phyloP scores from a whole-genome alignment of 2,329 filamentous ascomycete species.

The Zymoseptoria crescenta region DNA sequence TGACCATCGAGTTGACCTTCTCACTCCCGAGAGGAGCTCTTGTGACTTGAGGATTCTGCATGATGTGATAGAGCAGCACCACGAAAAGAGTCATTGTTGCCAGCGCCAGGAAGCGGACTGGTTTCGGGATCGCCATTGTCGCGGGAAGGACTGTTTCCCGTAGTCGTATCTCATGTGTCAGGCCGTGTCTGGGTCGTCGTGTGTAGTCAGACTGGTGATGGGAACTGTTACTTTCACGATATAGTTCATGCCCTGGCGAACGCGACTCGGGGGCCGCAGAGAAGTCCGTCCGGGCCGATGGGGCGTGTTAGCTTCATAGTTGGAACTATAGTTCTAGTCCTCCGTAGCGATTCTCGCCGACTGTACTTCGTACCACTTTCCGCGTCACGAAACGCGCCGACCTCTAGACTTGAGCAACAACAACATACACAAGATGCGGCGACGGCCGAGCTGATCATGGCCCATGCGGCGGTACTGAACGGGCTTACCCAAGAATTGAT shows the following conservation, averaged over 20 bases:
- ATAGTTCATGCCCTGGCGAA: background rate
- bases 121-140: constrained; percentile 76
- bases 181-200: constrained; percentile 1
- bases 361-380: background rate
- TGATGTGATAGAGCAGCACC: constrained; percentile 70
- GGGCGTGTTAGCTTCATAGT: background rate
- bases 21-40: constrained; percentile 26
- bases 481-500: constrained; percentile 65
- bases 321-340: background rate
- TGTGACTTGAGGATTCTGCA: constrained; percentile 47
- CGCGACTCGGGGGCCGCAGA: background rate
- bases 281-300: background rate
- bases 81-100: constrained; percentile 65
- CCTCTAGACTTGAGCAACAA: background rate
- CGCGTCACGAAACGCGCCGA: background rate
- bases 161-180: constrained; percentile 12
- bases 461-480: constrained; percentile 58
- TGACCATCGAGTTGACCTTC: constrained; percentile 55
- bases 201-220: background rate
- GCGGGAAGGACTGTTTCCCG: constrained; percentile 1
- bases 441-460: constrained; percentile 46
- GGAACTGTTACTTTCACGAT: background rate
- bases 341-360: background rate
- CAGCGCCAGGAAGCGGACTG: constrained; percentile 70
- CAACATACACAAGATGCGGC: background rate